Percentiles rank a stretch among this genome's conserved stretches.
Conservation (phyloP, 345 rosid species). For the Toxicodendron radicans region DNA sequence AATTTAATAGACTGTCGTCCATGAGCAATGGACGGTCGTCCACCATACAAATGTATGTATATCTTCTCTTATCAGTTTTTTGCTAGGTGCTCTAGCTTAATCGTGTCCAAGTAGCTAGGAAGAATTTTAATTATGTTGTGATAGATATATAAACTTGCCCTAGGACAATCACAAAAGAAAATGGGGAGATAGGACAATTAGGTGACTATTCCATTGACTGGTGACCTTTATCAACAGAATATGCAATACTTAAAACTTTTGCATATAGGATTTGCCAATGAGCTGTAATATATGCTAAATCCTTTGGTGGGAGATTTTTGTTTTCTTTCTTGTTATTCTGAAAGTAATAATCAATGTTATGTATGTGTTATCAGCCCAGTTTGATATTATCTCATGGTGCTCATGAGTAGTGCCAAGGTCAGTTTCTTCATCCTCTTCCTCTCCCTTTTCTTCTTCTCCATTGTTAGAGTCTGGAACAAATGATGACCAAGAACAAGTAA, state of each 20-base stretch:
- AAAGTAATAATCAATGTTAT: neutral
- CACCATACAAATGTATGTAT: slow-evolving; percentile 30
- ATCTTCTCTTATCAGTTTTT: neutral
- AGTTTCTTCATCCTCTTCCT: slow-evolving; percentile 16
- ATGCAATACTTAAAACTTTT: neutral
- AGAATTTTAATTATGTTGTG: neutral
- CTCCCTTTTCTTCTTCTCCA: slow-evolving; percentile 13
- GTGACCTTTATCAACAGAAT: neutral
- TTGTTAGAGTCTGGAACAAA: slow-evolving; percentile 23
- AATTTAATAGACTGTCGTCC: no score
- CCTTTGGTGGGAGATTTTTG: neutral
- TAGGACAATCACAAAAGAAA: slow-evolving; percentile 4
- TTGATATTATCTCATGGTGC: slow-evolving; percentile 12
- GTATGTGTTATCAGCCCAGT: slow-evolving; percentile 19
- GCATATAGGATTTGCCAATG: neutral
- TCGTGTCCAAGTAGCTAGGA: neutral
- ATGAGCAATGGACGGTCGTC: no score
- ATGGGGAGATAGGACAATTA: neutral
- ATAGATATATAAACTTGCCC: neutral
- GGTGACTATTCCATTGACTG: neutral
- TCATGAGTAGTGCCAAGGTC: slow-evolving; percentile 20
- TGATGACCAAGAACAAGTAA: slow-evolving; percentile 45
- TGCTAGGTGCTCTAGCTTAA: neutral
- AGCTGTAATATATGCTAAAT: neutral
- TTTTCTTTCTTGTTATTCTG: neutral